These are phyloP conservation scores for Limnomonas spitsbergensis DNA, from an alignment of 139 green algal species.

Conservation along the genomic window DNA sequence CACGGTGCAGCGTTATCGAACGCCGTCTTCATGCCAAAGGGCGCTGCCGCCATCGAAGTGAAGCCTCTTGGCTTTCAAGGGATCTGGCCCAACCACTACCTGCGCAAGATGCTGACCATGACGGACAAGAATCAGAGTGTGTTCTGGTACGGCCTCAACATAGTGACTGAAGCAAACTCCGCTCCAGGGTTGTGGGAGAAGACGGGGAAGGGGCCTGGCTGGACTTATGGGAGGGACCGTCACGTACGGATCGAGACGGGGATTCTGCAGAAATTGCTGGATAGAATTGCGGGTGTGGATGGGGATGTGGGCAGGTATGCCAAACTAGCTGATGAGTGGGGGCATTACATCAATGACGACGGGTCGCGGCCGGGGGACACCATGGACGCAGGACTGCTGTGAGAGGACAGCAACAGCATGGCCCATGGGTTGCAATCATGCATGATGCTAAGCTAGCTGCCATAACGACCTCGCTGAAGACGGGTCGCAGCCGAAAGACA, in stretches of 20 bases:
- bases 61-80: neutral
- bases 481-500: too few species aligned
- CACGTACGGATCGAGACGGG: neutral
- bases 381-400: too few species aligned
- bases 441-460: too few species aligned
- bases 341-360: neutral
- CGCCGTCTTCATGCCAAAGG: neutral
- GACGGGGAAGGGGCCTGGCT: neutral
- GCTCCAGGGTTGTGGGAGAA: neutral
- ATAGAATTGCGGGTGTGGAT: neutral
- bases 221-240: neutral
- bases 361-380: too few species aligned
- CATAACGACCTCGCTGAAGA: too few species aligned
- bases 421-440: too few species aligned
- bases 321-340: neutral
- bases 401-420: too few species aligned
- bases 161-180: neutral
- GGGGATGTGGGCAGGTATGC: neutral
- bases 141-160: neutral
- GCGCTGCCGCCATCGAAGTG: neutral
- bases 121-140: neutral
- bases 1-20: neutral
- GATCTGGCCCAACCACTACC: neutral
- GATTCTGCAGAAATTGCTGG: neutral
- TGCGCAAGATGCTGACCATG: neutral